Base-by-base conservation (phyloP, 139 green algal species). In the Chlamydomonas applanata region DNA sequence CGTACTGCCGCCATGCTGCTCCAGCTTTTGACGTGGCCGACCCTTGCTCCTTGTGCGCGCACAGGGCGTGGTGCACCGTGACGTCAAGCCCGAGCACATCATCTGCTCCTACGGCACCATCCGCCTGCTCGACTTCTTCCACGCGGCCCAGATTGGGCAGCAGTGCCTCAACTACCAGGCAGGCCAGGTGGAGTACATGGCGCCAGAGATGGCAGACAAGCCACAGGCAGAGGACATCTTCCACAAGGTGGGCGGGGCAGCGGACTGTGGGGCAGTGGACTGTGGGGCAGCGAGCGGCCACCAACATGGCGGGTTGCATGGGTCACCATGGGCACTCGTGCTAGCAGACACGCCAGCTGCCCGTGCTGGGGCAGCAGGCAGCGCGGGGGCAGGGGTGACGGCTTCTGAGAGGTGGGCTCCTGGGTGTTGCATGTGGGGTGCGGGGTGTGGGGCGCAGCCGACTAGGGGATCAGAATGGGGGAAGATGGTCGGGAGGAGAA, bases 71-170 rank as follows among this genome's bases (percentile, higher is more conserved):
- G 78, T 89, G 34, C 87, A 91, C 63, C 60, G 85, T 0, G 75
- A 92, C 75, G 56, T 92, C 59, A 88, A 89, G 77, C 87, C 87
- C 0, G 87, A 90, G 73, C 87, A 92, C 69, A 52, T 89, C 27
- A 62, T 92, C 81, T 77, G 81, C n/a, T 17, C 59, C 1, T 64
- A 83, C 27, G 66, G 54, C 32, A n/a, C 4, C 4, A 30, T 83
- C 13, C 78, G 74, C 52, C 46, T 91, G 14, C 63, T 79, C 17
- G 87, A 91, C 73, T 89, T 89, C 4, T 34, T n/a, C 32, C 24
- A 67, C 4, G 2, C 44, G 1, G 49, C 71, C n/a, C 25, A 49
- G 33, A 63, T 63, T 25, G 54, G 52, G 22, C 54, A 72, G 36
- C 64, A 69, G 20, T 77, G 73, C 52, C 69, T 87, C 29, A 87